Percentiles rank a stretch among this genome's conserved stretches.
Conservation (phyloP, 2,329 filamentous ascomycete genomes). For the Septoria linicola region DNA sequence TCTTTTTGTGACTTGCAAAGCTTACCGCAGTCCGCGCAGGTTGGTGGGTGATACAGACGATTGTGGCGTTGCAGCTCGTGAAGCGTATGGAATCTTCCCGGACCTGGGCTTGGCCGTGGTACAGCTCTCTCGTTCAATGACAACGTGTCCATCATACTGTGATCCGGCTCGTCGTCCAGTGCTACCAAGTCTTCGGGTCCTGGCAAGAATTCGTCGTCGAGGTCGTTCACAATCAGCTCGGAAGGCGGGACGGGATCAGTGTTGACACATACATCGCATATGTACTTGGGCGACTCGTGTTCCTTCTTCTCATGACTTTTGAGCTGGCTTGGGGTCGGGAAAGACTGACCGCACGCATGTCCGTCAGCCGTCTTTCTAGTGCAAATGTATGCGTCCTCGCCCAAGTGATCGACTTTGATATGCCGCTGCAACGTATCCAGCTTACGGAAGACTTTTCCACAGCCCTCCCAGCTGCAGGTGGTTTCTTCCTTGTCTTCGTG, state of each 20-base stretch:
- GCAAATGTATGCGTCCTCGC: constrained; percentile 71
- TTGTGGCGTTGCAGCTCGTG: constrained; percentile 71
- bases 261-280: constrained; percentile 70
- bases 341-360: constrained; percentile 63
- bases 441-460: constrained; percentile 83
- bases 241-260: constrained; percentile 14
- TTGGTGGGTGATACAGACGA: constrained; percentile 66
- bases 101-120: constrained; percentile 21
- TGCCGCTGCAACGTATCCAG: constrained; percentile 83
- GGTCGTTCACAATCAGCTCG: constrained; percentile 18
- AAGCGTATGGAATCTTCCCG: constrained; percentile 64
- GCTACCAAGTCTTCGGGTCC: constrained; percentile 21
- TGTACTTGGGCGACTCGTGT: constrained; percentile 67
- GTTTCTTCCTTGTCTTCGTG: constrained; percentile 69
- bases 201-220: constrained; percentile 27
- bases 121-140: constrained; percentile 32
- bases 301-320: constrained; percentile 68
- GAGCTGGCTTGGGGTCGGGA: constrained; percentile 70
- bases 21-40: constrained; percentile 71
- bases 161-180: constrained; percentile 12
- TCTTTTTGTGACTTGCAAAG: constrained; percentile 65
- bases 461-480: constrained; percentile 55
- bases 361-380: constrained; percentile 53
- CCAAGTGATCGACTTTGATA: constrained; percentile 71
- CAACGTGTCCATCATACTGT: constrained; percentile 19